phyloP scores from a whole-genome alignment of 192 early-diverging fungal genomes.

The Chytriomyces sp. region DNA sequence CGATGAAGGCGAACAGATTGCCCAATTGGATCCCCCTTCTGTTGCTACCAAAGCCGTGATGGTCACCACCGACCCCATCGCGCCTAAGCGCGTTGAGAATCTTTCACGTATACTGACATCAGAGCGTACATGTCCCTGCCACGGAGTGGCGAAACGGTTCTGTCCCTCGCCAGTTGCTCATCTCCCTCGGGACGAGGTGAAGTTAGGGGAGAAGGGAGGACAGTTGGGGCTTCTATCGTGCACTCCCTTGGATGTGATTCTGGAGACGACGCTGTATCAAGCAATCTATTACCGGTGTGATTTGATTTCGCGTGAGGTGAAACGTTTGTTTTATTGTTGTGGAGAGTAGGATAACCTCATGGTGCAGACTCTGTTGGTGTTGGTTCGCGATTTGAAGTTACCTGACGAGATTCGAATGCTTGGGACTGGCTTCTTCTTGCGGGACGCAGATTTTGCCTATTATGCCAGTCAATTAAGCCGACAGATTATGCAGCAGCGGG shows the following conservation, averaged over 20 bases:
- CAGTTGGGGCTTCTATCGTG: not conserved
- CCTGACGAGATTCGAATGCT: not conserved
- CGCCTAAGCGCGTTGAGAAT: no score
- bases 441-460: conserved; percentile 6
- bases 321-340: not conserved
- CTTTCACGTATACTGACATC: no score
- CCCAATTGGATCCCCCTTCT: not conserved
- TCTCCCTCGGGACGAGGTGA: not conserved
- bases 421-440: conserved; percentile 13
- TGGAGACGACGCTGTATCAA: conserved; percentile 21
- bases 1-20: not conserved
- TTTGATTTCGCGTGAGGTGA: conserved; percentile 28
- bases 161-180: not conserved
- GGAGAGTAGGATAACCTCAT: not conserved
- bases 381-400: conserved; percentile 22
- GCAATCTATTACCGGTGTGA: conserved; percentile 16
- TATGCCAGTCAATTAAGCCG: not conserved
- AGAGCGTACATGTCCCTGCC: conserved; percentile 9
- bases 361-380: conserved; percentile 10
- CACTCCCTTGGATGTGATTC: conserved; percentile 17
- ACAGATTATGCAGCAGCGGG: not conserved
- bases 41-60: no score
- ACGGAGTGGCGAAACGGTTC: conserved; percentile 12
- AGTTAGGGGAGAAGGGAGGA: no score
- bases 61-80: no score